Conservation (phyloP, 2,329 filamentous ascomycete genomes). For the Zymoseptoria passerinii region DNA sequence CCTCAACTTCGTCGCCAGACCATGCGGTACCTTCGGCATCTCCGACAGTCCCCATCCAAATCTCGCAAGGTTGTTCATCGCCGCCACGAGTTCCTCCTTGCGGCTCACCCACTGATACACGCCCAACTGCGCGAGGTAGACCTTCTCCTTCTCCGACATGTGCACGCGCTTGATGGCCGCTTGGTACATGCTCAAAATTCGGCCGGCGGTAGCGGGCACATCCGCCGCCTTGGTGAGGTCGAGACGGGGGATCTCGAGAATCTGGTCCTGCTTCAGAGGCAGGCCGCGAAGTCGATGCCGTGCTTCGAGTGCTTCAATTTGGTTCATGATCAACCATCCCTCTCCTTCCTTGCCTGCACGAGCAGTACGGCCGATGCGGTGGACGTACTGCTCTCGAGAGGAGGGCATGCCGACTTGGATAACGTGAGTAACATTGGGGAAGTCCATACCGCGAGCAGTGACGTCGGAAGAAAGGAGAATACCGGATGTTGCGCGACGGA, state of each 20-base stretch:
- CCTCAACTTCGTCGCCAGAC: slow-evolving; percentile 24
- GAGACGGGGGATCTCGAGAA: slow-evolving; percentile 43
- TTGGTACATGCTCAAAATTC: slow-evolving; percentile 37
- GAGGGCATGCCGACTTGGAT: slow-evolving; percentile 59
- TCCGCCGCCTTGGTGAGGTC: slow-evolving; percentile 37
- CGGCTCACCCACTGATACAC: slow-evolving; percentile 36
- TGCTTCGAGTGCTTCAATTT: slow-evolving; percentile 44
- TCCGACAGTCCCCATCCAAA: slow-evolving; percentile 46
- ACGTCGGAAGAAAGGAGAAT: slow-evolving; percentile 40
- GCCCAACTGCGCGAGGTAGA: slow-evolving; percentile 54
- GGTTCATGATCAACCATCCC: slow-evolving; percentile 58
- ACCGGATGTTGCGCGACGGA: slow-evolving; percentile 55
- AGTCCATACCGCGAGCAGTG: slow-evolving; percentile 94
- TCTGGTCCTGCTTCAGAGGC: slow-evolving; percentile 50
- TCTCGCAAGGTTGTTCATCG: slow-evolving; percentile 47
- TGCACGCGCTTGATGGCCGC: slow-evolving; percentile 40
- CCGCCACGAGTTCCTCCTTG: slow-evolving; percentile 35
- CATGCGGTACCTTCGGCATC: slow-evolving; percentile 36
- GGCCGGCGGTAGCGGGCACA: slow-evolving; percentile 35
- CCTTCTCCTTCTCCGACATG: slow-evolving; percentile 35
- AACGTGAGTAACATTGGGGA: slow-evolving; percentile 91
- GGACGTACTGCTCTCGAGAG: slow-evolving; percentile 62
- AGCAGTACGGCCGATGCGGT: slow-evolving; percentile 87
- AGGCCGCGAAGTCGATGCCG: slow-evolving; percentile 49
- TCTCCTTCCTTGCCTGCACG: slow-evolving; percentile 73